Evolutionary conservation across 2,329 filamentous ascomycete species (phyloP), one percentile per base, ranked within the genome.

Genomic region (Fusarium compactum): DNA sequence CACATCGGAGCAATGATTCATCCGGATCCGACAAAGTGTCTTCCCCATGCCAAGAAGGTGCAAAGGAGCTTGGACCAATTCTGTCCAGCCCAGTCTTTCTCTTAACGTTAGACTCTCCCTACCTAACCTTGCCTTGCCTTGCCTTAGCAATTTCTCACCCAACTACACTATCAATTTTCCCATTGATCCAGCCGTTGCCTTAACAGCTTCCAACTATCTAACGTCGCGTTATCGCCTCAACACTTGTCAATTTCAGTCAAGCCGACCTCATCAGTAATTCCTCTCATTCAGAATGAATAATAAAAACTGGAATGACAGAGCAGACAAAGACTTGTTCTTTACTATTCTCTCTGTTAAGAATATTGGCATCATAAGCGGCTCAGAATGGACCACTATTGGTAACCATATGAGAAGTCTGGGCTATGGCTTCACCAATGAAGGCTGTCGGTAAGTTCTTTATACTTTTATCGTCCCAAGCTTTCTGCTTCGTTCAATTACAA

Each of bases 371-470:
- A 89, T 90, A 78, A 89, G 86, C 78, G 87, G 86, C 62, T 80
- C 82, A 18, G 87, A 90, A 87, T 90, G 87, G 87, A 85, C 83
- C 29, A 87, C 84, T 41, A 89, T 90, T 72, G 87, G 87, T 67
- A 87, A 87, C 77, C 83, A 87, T 67, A 89, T 90, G 87, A 83
- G 87, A 65, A 78, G 80, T 38, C 74, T 89, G 61, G 87, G 87
- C 58, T 89, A 90, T 73, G 86, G 86, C 78, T 89, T 90, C 77
- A 89, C 87, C 20, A 89, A 90, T 81, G 87, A 90, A 76, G 87
- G 87, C 72, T 89, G 87, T 71, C 86, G 87, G 87, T 89, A 80
- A 81, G 87, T 85, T 51, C 53, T 27, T 40, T 60, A 25, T 45
- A 32, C 14, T 51, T 44, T 45, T 48, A 48, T 62, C 69, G 56